phyloP scores from a whole-genome alignment of 202 grass and related monocot genomes.

The Sporobolus alterniflorus region DNA sequence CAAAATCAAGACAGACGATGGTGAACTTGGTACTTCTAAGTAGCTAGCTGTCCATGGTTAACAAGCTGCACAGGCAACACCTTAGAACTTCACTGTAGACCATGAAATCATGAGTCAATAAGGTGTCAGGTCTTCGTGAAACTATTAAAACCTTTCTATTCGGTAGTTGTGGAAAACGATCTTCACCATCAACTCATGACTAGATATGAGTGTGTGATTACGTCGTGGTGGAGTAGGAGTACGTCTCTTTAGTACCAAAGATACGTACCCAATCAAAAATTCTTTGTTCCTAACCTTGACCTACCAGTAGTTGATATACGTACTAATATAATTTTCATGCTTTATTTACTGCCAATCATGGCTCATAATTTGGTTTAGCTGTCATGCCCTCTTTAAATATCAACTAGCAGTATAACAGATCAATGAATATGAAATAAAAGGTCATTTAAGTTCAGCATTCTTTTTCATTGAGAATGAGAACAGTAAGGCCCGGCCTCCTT shows the following conservation, averaged over 20 bases:
- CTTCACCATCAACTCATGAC: slow-evolving; percentile 40
- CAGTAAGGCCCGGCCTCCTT: too few relatives aligned
- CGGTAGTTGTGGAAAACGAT: slow-evolving; percentile 53
- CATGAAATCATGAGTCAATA: background rate
- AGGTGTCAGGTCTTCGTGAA: slow-evolving; percentile 4
- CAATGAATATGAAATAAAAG: slow-evolving; percentile 1
- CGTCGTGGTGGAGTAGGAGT: slow-evolving; percentile 22
- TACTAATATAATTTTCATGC: too few relatives aligned
- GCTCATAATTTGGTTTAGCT: background rate
- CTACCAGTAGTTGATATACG: background rate
- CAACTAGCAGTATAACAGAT: background rate
- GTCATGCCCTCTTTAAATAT: background rate
- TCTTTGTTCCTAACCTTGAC: slow-evolving; percentile 11
- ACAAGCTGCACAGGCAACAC: background rate
- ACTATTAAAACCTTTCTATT: slow-evolving; percentile 54
- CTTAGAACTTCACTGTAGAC: background rate
- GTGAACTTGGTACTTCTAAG: background rate
- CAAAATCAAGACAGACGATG: background rate
- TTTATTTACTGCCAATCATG: background rate
- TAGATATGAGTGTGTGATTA: slow-evolving; percentile 27
- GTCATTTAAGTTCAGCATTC: background rate
- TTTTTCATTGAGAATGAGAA: background rate
- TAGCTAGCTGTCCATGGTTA: background rate
- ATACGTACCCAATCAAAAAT: slow-evolving; percentile 14
- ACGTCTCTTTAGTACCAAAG: slow-evolving; percentile 25